A percentile compares a stretch with the other conserved stretches of the same genome.
Evolutionary conservation across 495 filamentous ascomycete species (phyloP).

Genomic region (Amphirosellinia nigrospora): DNA sequence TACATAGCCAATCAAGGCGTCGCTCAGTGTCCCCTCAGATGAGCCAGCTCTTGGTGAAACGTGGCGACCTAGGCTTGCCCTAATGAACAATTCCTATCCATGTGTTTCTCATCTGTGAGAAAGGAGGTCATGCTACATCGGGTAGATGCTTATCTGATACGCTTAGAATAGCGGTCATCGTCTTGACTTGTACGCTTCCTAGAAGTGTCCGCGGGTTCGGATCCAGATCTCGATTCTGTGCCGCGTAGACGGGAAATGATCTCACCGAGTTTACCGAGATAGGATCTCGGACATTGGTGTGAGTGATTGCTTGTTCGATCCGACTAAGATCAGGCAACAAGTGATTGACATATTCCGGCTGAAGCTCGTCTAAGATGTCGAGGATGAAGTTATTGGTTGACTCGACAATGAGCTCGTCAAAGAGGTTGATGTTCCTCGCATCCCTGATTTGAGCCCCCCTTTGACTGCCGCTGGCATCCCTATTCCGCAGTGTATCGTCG

Average conservation of each 20-base stretch:
- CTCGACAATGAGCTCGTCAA: constrained; percentile 45
- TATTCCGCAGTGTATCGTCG: background rate
- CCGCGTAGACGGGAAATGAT: constrained; percentile 20
- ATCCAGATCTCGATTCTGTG: background rate
- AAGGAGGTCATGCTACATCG: background rate
- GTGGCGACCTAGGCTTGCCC: background rate
- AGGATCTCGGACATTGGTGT: constrained; percentile 26
- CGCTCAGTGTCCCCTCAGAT: background rate
- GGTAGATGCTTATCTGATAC: constrained; percentile 4
- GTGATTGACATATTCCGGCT: constrained; percentile 32
- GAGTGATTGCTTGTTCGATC: constrained; percentile 24
- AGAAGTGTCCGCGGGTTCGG: constrained; percentile 12
- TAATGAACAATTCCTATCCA: background rate
- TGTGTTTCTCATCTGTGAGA: background rate
- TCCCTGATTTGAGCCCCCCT: background rate
- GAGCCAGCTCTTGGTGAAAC: background rate
- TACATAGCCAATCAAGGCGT: background rate
- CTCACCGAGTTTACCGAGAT: constrained; percentile 24
- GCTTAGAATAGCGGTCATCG: constrained; percentile 8
- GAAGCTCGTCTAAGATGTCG: constrained; percentile 45
- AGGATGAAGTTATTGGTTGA: constrained; percentile 46
- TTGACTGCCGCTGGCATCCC: background rate
- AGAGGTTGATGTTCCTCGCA: constrained; percentile 42
- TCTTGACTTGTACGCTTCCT: constrained; percentile 22
- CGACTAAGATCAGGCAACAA: constrained; percentile 31